phyloP scores from a whole-genome alignment of 2,329 filamentous ascomycete species.

The Colletotrichum musicola region DNA sequence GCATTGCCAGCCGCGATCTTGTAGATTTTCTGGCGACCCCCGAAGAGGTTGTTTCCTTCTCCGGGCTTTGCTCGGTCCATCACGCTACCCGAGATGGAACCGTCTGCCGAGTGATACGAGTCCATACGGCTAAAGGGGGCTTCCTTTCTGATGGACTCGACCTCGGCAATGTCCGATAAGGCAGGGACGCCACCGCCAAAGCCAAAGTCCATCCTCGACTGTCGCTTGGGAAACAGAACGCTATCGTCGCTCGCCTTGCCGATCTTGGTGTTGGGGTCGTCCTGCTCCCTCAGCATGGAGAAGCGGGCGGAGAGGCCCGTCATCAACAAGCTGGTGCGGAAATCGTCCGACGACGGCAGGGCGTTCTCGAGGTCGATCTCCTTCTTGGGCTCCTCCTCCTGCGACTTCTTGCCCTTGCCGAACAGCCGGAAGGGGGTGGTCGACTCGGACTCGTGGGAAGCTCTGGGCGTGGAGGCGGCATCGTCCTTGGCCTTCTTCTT shows the following conservation, averaged over 20 bases:
- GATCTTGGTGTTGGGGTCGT: constrained; percentile 88
- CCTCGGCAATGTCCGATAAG: constrained; percentile 89
- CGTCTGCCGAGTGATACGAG: constrained; percentile 77
- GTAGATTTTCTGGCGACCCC: constrained; percentile 95
- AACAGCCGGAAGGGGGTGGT: constrained; percentile 67
- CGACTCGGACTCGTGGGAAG: constrained; percentile 68
- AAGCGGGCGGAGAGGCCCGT: constrained; percentile 94
- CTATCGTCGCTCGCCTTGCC: constrained; percentile 97
- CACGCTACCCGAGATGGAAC: constrained; percentile 75
- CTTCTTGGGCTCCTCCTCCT: constrained; percentile 69
- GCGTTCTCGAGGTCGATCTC: constrained; percentile 80
- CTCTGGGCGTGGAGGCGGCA: constrained; percentile 52
- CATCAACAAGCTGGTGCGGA: constrained; percentile 96
- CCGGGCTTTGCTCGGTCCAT: constrained; percentile 86
- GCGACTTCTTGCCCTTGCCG: constrained; percentile 66
- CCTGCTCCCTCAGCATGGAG: constrained; percentile 95
- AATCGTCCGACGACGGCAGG: constrained; percentile 87
- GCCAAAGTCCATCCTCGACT: constrained; percentile 81
- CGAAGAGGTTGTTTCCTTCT: constrained; percentile 94
- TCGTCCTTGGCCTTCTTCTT: constrained; percentile 79
- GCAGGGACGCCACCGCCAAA: constrained; percentile 55
- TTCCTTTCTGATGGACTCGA: constrained; percentile 80
- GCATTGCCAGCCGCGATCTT: constrained; percentile 74
- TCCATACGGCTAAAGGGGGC: constrained; percentile 69
- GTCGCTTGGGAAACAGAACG: constrained; percentile 84